Percentiles rank a stretch among this genome's conserved stretches.
Conservation (phyloP, 2,329 filamentous ascomycete species). For the Phyllosticta citribraziliensis region DNA sequence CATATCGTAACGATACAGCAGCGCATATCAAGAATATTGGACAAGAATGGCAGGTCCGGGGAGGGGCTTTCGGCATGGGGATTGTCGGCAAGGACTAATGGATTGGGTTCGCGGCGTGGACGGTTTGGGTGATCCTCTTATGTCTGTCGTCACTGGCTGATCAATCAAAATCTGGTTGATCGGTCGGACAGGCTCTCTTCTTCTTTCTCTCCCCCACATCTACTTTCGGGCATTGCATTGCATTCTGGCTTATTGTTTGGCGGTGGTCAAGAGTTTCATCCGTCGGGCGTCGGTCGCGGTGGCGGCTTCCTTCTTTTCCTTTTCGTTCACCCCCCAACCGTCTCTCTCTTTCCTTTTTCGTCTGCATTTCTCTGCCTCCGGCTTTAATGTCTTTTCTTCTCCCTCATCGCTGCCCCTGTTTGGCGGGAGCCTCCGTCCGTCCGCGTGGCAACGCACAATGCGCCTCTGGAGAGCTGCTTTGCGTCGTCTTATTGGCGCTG, state of each 20-base stretch:
- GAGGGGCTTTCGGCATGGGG: not conserved
- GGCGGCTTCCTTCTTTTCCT: too few relatives aligned
- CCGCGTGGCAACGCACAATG: too few relatives aligned
- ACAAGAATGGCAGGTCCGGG: not conserved
- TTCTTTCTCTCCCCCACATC: not conserved
- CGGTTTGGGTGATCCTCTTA: not conserved
- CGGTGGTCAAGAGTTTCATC: not conserved
- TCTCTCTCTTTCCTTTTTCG: too few relatives aligned
- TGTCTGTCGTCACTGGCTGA: not conserved
- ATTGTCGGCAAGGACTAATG: not conserved
- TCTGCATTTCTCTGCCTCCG: too few relatives aligned
- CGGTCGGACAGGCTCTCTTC: not conserved
- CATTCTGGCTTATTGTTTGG: not conserved
- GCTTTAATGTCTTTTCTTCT: too few relatives aligned
- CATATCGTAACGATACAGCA: not conserved
- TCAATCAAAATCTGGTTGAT: not conserved
- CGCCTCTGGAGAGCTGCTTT: too few relatives aligned
- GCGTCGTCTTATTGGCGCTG: too few relatives aligned
- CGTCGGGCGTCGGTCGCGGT: not conserved
- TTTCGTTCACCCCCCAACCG: too few relatives aligned
- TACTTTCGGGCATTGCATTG: not conserved
- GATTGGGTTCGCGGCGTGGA: not conserved
- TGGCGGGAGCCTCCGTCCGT: too few relatives aligned
- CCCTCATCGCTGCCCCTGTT: too few relatives aligned
- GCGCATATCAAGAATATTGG: not conserved